phyloP scores from a whole-genome alignment of 108 stramenopile genomes.

The Mediolabrus comicus region DNA sequence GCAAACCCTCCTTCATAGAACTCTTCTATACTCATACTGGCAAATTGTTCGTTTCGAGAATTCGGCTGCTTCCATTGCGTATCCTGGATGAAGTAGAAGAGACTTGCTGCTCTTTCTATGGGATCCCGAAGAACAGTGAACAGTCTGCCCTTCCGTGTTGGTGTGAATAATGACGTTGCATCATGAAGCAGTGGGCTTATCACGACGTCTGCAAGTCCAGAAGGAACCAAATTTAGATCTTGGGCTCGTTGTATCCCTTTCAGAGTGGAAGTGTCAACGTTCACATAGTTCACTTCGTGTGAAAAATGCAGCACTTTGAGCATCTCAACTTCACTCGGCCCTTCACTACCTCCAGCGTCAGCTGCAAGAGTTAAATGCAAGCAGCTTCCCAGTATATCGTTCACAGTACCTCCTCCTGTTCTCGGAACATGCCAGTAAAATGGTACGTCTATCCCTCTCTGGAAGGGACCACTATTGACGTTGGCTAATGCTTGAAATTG shows the following conservation, averaged over 20 bases:
- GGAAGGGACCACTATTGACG: slow-evolving; percentile 24
- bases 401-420: slow-evolving; percentile 54
- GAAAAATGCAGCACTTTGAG: slow-evolving; percentile 33
- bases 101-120: slow-evolving; percentile 53
- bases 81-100: slow-evolving; percentile 58
- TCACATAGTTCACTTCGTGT: slow-evolving; percentile 37
- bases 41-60: slow-evolving; percentile 21
- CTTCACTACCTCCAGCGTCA: slow-evolving; percentile 38
- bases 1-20: slow-evolving; percentile 27
- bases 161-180: slow-evolving; percentile 51
- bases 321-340: slow-evolving; percentile 8
- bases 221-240: slow-evolving; percentile 53
- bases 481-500: slow-evolving; percentile 30
- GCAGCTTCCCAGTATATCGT: slow-evolving; percentile 48
- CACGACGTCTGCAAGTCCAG: slow-evolving; percentile 53
- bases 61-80: slow-evolving; percentile 31
- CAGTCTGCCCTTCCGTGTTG: slow-evolving; percentile 44
- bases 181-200: slow-evolving; percentile 54
- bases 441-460: slow-evolving; percentile 41
- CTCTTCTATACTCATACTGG: slow-evolving; percentile 27
- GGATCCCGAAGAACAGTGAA: slow-evolving; percentile 60
- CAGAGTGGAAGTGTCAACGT: slow-evolving; percentile 58
- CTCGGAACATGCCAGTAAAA: slow-evolving; percentile 59
- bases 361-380: slow-evolving; percentile 43
- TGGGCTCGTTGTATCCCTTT: slow-evolving; percentile 51